Percentiles rank a stretch among this genome's conserved stretches.
phyloP scores from a whole-genome alignment of 148 eudicot species.

The Cornus suecica region DNA sequence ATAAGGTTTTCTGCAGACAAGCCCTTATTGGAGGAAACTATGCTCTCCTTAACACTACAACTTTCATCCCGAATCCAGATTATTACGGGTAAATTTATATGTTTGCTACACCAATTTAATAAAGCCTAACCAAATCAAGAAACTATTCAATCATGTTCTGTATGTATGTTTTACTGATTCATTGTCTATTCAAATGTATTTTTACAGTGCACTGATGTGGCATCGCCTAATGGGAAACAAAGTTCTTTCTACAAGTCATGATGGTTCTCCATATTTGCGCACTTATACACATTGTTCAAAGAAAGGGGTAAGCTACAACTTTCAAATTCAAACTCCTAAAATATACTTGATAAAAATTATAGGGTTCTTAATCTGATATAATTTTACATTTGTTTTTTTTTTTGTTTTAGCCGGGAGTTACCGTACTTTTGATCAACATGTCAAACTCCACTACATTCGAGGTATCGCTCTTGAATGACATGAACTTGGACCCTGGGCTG shows the following conservation, averaged over 20 bases:
- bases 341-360: neutral
- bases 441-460: slow-evolving; percentile 41
- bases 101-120: neutral
- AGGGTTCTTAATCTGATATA: neutral
- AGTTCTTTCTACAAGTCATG: slow-evolving; percentile 28
- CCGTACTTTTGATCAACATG: slow-evolving; percentile 55
- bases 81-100: slow-evolving; percentile 44
- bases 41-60: slow-evolving; percentile 49
- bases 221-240: slow-evolving; percentile 50
- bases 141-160: neutral
- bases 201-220: slow-evolving; percentile 50
- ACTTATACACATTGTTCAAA: slow-evolving; percentile 50
- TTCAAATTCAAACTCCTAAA: neutral
- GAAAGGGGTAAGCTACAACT: slow-evolving; percentile 22
- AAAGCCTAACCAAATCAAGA: no score
- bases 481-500: slow-evolving; percentile 23
- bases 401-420: slow-evolving; percentile 32
- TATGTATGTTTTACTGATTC: neutral
- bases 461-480: slow-evolving; percentile 28
- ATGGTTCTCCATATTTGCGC: slow-evolving; percentile 33
- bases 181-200: neutral
- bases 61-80: slow-evolving; percentile 59
- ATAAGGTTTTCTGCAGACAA: slow-evolving; percentile 61
- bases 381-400: neutral
- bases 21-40: slow-evolving; percentile 62